Percentiles rank a stretch among this genome's conserved stretches.
Conservation (phyloP, 176 grass and related monocot species). For the Bothriochloa decipiens region DNA sequence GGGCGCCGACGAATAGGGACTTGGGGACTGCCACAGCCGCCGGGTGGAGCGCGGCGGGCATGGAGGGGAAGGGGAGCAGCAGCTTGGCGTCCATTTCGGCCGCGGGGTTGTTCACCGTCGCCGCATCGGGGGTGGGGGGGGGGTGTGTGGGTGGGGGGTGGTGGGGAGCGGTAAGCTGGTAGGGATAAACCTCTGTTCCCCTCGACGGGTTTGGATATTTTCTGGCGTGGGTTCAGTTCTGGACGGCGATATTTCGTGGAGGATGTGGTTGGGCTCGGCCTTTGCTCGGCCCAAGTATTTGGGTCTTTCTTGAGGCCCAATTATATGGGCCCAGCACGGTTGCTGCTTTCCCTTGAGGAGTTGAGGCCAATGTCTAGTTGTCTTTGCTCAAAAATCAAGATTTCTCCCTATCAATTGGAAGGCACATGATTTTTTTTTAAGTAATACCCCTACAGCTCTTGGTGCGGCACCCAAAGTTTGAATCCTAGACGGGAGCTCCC, state of each 20-base stretch:
- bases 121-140: slow-evolving; percentile 39
- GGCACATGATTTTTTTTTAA: background rate
- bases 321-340: background rate
- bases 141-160: no score
- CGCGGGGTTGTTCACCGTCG: slow-evolving; percentile 23
- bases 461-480: no score
- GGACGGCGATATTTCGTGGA: background rate
- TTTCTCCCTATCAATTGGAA: background rate
- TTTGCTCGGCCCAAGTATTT: background rate
- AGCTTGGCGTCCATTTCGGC: slow-evolving; percentile 71
- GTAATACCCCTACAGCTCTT: no score
- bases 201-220: slow-evolving; percentile 34
- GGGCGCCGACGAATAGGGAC: slow-evolving; percentile 49
- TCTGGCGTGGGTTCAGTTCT: background rate
- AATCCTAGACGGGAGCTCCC: no score
- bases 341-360: background rate
- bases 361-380: no score
- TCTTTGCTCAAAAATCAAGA: no score
- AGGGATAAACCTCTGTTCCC: slow-evolving; percentile 50
- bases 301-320: background rate
- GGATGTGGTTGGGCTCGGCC: background rate
- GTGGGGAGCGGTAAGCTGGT: background rate
- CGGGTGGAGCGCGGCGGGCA: slow-evolving; percentile 21
- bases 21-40: slow-evolving; percentile 8
- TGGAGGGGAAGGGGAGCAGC: slow-evolving; percentile 54